These are phyloP conservation scores for Alternaria sp. DNA, from an alignment of 2,329 filamentous ascomycete species.

Conservation along the genomic window DNA sequence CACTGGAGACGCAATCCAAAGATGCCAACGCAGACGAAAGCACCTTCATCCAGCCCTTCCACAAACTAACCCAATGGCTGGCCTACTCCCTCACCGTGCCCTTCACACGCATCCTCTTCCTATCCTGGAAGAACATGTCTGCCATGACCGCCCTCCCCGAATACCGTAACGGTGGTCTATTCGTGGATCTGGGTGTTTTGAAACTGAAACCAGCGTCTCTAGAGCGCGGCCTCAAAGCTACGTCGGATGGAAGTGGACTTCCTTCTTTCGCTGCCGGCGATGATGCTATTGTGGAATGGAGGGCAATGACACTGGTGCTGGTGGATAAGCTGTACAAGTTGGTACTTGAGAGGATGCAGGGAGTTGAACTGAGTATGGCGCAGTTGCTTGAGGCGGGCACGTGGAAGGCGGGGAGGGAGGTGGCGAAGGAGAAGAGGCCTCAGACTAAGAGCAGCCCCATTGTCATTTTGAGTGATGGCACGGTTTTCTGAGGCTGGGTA, in stretches of 20 bases:
- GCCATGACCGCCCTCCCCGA: slow-evolving; percentile 87
- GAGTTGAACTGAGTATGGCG: slow-evolving; percentile 74
- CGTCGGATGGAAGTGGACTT: slow-evolving; percentile 63
- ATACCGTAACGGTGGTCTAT: slow-evolving; percentile 88
- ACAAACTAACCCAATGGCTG: slow-evolving; percentile 90
- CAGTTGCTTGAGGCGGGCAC: slow-evolving; percentile 93
- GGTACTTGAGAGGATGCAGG: slow-evolving; percentile 71
- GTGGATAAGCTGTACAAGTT: slow-evolving; percentile 71
- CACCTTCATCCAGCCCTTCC: slow-evolving; percentile 81
- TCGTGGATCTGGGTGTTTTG: slow-evolving; percentile 82
- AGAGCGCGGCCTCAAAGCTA: slow-evolving; percentile 71
- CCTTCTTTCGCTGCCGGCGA: slow-evolving; percentile 74
- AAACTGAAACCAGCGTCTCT: slow-evolving; percentile 71
- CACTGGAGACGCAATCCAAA: slow-evolving; percentile 70
- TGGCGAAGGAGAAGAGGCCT: slow-evolving; percentile 30
- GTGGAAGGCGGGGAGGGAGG: slow-evolving; percentile 70
- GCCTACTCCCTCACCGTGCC: slow-evolving; percentile 92
- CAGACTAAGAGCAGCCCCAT: slow-evolving; percentile 38
- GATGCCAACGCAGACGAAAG: slow-evolving; percentile 42
- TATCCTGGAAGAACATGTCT: slow-evolving; percentile 81
- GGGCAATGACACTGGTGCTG: slow-evolving; percentile 74
- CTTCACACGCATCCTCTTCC: slow-evolving; percentile 72
- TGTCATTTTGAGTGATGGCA: slow-evolving; percentile 39
- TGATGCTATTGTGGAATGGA: slow-evolving; percentile 79
- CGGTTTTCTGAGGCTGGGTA: slow-evolving; percentile 23